A percentile compares a stretch with the other conserved stretches of the same genome.
Conservation (phyloP, 148 eudicot genomes). For the Amaranthus cruentus region DNA sequence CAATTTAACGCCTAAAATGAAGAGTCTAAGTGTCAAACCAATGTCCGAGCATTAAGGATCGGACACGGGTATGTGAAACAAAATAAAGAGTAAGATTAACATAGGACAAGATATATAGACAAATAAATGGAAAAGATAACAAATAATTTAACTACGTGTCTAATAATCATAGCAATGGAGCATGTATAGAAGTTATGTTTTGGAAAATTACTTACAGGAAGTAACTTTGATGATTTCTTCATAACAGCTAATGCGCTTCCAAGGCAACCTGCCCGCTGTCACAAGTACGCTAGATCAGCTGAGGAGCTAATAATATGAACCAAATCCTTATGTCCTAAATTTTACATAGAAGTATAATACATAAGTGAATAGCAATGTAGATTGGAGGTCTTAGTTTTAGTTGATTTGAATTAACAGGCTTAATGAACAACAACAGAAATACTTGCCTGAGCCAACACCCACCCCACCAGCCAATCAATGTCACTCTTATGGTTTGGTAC, state of each 20-base stretch:
- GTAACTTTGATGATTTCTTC: constrained; percentile 64
- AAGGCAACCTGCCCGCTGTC: constrained; percentile 91
- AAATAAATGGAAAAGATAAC: background rate
- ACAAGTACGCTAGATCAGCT: constrained; percentile 28
- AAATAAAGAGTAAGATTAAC: background rate
- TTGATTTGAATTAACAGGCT: background rate
- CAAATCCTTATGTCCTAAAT: constrained; percentile 15
- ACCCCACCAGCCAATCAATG: constrained; percentile 97
- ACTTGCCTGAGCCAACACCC: constrained; percentile 94
- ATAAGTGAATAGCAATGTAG: constrained; percentile 1
- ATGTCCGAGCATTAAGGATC: background rate
- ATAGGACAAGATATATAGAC: background rate
- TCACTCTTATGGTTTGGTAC: constrained; percentile 83
- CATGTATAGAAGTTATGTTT: background rate
- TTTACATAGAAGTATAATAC: constrained; percentile 2
- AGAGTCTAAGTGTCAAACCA: background rate
- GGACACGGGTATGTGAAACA: too few species aligned
- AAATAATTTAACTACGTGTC: background rate
- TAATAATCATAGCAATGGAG: background rate
- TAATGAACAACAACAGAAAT: constrained; percentile 11
- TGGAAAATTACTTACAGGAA: constrained; percentile 56
- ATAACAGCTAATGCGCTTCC: constrained; percentile 80
- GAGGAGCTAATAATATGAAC: constrained; percentile 14
- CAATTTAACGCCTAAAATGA: too few species aligned
- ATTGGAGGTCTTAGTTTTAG: background rate